A percentile compares a stretch with the other conserved stretches of the same genome.
phyloP scores from a whole-genome alignment of 139 green algal species.

The Chlorella sp. region DNA sequence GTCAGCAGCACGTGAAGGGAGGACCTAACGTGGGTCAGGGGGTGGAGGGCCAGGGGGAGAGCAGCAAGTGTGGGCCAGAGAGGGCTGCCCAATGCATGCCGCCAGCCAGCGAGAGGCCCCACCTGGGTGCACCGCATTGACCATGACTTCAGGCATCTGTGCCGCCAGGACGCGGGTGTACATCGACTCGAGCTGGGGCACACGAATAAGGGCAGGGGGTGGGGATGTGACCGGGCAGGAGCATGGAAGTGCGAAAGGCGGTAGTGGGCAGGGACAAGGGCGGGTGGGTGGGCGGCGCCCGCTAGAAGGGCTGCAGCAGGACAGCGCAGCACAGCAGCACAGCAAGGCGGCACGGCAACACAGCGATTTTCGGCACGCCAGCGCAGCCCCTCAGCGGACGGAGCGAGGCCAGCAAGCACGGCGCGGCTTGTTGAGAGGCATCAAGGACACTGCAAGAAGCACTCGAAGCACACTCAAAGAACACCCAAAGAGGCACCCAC shows the following conservation, averaged over 20 bases:
- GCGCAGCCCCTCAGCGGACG: too few species aligned
- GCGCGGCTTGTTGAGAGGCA: not conserved
- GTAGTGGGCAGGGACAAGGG: not conserved
- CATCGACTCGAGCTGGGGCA: conserved; percentile 27
- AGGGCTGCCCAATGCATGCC: too few species aligned
- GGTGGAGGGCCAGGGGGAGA: not conserved
- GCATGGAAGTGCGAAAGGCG: not conserved
- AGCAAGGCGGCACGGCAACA: not conserved
- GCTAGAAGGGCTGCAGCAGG: not conserved
- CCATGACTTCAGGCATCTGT: conserved; percentile 53
- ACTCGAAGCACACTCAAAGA: too few species aligned
- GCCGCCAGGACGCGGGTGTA: conserved; percentile 67
- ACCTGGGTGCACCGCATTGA: conserved; percentile 67
- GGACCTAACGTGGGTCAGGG: too few species aligned
- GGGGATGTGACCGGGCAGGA: not conserved
- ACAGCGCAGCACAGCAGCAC: not conserved
- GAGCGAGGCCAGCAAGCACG: too few species aligned
- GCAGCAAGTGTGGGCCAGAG: not conserved
- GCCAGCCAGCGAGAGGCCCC: not conserved
- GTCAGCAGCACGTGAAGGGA: not conserved
- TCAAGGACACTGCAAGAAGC: too few species aligned
- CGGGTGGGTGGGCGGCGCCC: not conserved
- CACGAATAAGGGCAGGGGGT: not conserved
- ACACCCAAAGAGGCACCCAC: not conserved
- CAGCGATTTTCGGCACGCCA: too few species aligned